phyloP scores from a whole-genome alignment of 805 yeast genomes.

The Candida parachauliodes region DNA sequence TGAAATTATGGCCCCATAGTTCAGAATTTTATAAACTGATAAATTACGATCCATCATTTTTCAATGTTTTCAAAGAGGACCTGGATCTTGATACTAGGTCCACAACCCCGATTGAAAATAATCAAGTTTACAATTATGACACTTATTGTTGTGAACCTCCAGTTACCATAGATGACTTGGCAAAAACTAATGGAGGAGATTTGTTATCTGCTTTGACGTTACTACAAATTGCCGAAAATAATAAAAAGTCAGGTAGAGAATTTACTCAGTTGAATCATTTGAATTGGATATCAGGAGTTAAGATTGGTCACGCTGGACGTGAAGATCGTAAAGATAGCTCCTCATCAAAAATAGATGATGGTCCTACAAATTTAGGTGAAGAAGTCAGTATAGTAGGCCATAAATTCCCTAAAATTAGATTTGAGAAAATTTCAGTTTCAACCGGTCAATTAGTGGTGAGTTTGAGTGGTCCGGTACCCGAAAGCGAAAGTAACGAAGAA shows the following conservation, averaged over 20 bases:
- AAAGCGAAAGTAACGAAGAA: not conserved
- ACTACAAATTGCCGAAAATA: slow-evolving; percentile 33
- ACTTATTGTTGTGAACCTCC: slow-evolving; percentile 38
- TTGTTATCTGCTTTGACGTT: slow-evolving; percentile 35
- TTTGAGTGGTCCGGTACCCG: slow-evolving; percentile 55
- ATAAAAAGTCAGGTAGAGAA: slow-evolving; percentile 28
- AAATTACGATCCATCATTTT: slow-evolving; percentile 32
- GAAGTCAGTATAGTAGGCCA: slow-evolving; percentile 87
- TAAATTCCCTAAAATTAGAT: slow-evolving; percentile 79
- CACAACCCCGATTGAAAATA: slow-evolving; percentile 4
- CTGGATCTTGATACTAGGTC: slow-evolving; percentile 10
- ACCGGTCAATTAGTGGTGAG: slow-evolving; percentile 77
- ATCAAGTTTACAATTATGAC: slow-evolving; percentile 20
- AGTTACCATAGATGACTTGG: slow-evolving; percentile 28
- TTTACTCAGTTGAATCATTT: slow-evolving; percentile 59
- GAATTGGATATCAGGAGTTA: slow-evolving; percentile 91
- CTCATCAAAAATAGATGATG: slow-evolving; percentile 18
- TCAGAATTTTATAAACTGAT: slow-evolving; percentile 34
- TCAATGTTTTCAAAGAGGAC: slow-evolving; percentile 11
- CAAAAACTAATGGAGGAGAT: slow-evolving; percentile 29
- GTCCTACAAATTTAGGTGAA: slow-evolving; percentile 74
- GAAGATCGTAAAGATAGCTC: slow-evolving; percentile 10
- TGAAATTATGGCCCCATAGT: slow-evolving; percentile 72
- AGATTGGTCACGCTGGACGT: slow-evolving; percentile 57
- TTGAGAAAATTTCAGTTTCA: slow-evolving; percentile 84